Evolutionary conservation across 768 basidiomycete genomes (phyloP), one percentile per base, ranked within the genome.

Genomic region (Mycena capillaripes): DNA sequence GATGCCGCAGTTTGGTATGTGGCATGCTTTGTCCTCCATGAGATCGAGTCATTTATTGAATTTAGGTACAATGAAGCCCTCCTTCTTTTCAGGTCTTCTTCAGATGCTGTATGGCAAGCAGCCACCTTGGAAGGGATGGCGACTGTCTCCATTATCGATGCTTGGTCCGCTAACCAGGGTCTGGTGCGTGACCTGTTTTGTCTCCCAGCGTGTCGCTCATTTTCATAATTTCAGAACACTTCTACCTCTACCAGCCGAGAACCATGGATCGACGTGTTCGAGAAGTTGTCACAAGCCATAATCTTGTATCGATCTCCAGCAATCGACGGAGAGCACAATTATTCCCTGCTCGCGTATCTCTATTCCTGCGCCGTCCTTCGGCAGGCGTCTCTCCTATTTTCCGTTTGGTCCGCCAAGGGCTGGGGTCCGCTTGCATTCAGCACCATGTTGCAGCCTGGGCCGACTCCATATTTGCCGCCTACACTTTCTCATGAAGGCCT

Each of bases 61-160:
- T 30, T 19, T 77, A 96, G 95, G 91, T 99, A 96, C 81, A 89
- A 90, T 62, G 97, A 99, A 84, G 93, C 96, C 16, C 82, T 96
- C 21, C 88, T 88, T 36, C 79, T 94, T n/a, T 91, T 96, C 76
- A 94, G 92, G 80, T 85, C 86, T 1, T 87, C 90, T 10, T 89
- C 91, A 66, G 97, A 98, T 80, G 82, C 89, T 27, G 86, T 94
- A 30, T 99, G 97, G 97, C 93, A 97, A 79, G 97, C 95, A 0
- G 91, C 93, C 16, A 91, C 92, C 0, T 84, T 95, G 53, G 98
- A 99, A 83, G 95, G 96, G 5, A 81, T 97, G 76, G 94, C 93
- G 2, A 94, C 93, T 3, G 86, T 93, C 32, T 86, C 90, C 11
- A 85, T 97, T 14, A 85, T 98, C 23, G 96, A 97, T 69, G 92